Base-by-base conservation (phyloP, 148 eudicot species). In the Spergularia marina region DNA sequence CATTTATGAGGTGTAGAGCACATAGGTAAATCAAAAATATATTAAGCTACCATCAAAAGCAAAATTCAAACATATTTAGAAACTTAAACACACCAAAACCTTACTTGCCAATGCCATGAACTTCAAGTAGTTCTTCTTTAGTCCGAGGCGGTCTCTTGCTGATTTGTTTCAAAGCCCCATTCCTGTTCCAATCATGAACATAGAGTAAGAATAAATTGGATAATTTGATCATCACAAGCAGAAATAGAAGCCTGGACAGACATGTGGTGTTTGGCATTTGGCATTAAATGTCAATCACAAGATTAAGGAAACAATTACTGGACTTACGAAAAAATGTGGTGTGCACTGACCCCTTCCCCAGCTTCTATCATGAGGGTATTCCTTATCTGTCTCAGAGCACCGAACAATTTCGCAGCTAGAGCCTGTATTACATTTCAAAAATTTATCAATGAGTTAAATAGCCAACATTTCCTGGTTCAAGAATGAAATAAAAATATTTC, bases 81-180 rank as follows among this genome's bases (percentile, higher is more conserved):
- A 40, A 21, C 20, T 12, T 8, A 14, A 62, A 39, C 11, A n/a
- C 57, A 21, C 6, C 4, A 7, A 21, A 41, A 40, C 62, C 97
- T 85, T 89, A 93, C 98, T 87, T 83, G 89, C 98, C 90, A 41
- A 94, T 85, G 76, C 98, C 98, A 74, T 76, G 73, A 53, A 94
- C 76, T 36, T 94, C 97, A 4, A 82, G 84, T 74, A 94, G 87
- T 77, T 94, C 96, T 71, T 90, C 96, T 78, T 80, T 88, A 41
- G 75, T 94, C 83, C 94, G 85, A 60, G 98, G 98, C 56, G 90
- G 53, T 81, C 55, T 84, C 76, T 12, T 74, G 84, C 92, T 76
- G 68, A 94, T 88, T 16, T 47, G 68, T 21, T 75, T 78, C 80
- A 94, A 67, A 25, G 86, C 74, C 6, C 82, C 74, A 74, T 91